A percentile compares a stretch with the other conserved stretches of the same genome.
Conservation (phyloP, 169 alveolate genomes). For the Eimeria sp. region DNA sequence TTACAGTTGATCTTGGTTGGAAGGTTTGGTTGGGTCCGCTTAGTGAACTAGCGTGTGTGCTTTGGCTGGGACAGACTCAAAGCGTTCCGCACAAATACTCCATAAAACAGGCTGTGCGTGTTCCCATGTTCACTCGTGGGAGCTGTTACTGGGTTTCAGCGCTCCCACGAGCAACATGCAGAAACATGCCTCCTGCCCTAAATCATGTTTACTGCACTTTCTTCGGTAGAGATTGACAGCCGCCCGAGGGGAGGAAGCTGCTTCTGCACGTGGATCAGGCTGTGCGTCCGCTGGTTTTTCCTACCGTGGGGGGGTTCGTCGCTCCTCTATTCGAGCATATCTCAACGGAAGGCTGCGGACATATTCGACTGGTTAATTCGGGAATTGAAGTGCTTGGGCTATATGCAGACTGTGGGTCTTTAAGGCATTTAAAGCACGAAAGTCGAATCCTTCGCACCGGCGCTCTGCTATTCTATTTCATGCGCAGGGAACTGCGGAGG, state of each 20-base stretch:
- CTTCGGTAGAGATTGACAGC: too few species aligned
- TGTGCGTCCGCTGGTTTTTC: not conserved
- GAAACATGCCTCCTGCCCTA: not conserved
- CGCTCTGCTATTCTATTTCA: too few species aligned
- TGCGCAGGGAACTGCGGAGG: not conserved
- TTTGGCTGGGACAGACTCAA: not conserved
- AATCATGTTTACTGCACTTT: too few species aligned
- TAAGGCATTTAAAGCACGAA: not conserved
- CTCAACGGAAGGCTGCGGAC: not conserved
- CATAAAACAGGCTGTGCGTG: not conserved
- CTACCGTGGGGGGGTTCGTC: not conserved
- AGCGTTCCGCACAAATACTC: not conserved
- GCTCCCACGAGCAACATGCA: not conserved
- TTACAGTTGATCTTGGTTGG: not conserved
- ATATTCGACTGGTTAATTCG: not conserved
- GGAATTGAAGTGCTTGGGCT: not conserved
- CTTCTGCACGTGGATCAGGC: not conserved
- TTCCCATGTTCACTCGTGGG: not conserved
- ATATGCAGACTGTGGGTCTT: not conserved
- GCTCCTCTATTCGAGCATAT: not conserved
- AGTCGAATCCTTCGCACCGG: not conserved
- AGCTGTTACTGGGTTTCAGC: not conserved
- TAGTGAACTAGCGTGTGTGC: not conserved
- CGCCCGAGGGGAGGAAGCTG: not conserved
- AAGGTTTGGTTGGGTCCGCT: not conserved